These are phyloP conservation scores for Dipodascopsis uninucleata DNA, from an alignment of 805 yeast genomes.

Conservation along the genomic window DNA sequence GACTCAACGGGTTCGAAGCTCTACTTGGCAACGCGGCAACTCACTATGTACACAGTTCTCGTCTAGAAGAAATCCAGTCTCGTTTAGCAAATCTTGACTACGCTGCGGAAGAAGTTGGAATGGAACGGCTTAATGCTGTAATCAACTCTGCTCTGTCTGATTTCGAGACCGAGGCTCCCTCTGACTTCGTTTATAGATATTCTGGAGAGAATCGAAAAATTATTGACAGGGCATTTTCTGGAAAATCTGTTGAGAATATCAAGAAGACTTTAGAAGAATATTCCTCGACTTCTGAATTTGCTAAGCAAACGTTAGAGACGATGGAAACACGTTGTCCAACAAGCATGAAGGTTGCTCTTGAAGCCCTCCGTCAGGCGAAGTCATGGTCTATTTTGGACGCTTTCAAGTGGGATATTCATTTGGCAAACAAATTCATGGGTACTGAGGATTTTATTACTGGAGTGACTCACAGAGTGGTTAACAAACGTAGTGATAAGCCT, in stretches of 20 bases:
- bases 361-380: conserved; percentile 60
- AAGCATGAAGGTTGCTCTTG: conserved; percentile 70
- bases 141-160: conserved; percentile 76
- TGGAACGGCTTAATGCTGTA: conserved; percentile 36
- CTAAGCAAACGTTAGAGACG: conserved; percentile 52
- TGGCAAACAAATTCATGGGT: conserved; percentile 72
- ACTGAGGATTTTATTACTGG: conserved; percentile 62
- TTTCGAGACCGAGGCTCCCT: conserved; percentile 65
- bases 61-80: conserved; percentile 56
- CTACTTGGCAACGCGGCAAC: conserved; percentile 83
- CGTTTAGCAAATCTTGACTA: conserved; percentile 60
- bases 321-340: conserved; percentile 68
- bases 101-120: conserved; percentile 5
- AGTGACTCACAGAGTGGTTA: conserved; percentile 42
- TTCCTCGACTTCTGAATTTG: conserved; percentile 61
- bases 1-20: conserved; percentile 74
- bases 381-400: conserved; percentile 59
- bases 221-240: conserved; percentile 66
- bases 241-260: conserved; percentile 50
- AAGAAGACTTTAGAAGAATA: conserved; percentile 46
- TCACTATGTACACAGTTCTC: conserved; percentile 72
- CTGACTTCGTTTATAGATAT: conserved; percentile 56
- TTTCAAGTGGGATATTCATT: conserved; percentile 63
- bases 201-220: conserved; percentile 53
- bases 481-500: conserved; percentile 56